Base-by-base conservation (phyloP, 768 basidiomycete genomes). In the Leccinum uliginosum region DNA sequence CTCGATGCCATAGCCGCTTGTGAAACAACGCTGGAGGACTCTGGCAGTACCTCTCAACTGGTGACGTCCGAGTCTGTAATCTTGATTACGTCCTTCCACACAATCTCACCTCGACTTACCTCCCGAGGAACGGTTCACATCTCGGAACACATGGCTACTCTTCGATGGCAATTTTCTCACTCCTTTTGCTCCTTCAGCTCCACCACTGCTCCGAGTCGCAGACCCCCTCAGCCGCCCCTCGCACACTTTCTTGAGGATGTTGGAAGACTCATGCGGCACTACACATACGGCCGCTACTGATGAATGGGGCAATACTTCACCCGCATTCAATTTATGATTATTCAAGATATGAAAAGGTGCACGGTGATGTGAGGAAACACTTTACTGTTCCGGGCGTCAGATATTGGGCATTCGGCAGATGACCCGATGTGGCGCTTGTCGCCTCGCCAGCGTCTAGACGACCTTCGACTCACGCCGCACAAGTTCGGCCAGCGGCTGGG, bases 21-120 rank as follows among this genome's bases (percentile, higher is more conserved):
- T 66, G 85, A 89, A 64, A 78, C 82, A 30, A 81, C 19, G 75
- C 78, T 1, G 78, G 81, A 1, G 87, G 83, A 0, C 77, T 92
- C 6, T 91, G 89, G 89, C 72, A 77, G 6, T 81, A 89, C 63
- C 76, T 93, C n/a, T 89, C 86, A 1, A 79, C 78, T 0, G 91
- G 91, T 0, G 91, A 93, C 64, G 71, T 91, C 35, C n/a, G n/a
- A n/a, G 78, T 93, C 21, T 90, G 86, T 66, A 93, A 93, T 69
- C 76, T 93, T 45, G 91, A 91, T 6, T 91, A 83, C 64, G 76
- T 15, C 87, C 87, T 1, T 73, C 79, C 0, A 65, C 66, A 19
- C 62, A 66, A 44, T 62, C 57, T n/a, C 56, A 60, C 35, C 47
- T 62, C 1, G 63, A 69, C 43, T 55, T 59, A 56, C 56, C 52